Percentiles rank a stretch among this genome's conserved stretches.
Conservation (phyloP, 2,329 filamentous ascomycete genomes). For the Podosphaera fusca region DNA sequence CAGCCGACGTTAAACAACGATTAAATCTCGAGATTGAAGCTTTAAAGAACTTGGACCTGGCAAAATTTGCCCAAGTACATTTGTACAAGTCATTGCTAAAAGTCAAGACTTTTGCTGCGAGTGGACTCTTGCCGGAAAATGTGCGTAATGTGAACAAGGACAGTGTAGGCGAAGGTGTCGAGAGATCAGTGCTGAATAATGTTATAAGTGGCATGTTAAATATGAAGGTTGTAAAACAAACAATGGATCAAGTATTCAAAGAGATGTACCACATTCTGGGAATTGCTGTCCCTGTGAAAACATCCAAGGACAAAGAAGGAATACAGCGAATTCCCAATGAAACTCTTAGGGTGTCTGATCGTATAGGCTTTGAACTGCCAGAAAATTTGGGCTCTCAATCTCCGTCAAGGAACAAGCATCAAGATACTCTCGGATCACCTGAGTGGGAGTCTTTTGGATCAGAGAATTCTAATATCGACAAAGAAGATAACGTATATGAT, state of each 20-base stretch:
- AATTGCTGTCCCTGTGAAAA: constrained; percentile 9
- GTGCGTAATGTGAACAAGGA: constrained; percentile 15
- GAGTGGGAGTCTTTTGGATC: constrained; percentile 7
- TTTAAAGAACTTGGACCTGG: constrained; percentile 26
- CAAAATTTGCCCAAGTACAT: constrained; percentile 22
- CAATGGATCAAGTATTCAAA: constrained; percentile 18
- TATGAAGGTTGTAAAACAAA: constrained; percentile 26
- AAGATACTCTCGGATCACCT: constrained; percentile 2
- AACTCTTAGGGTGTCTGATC: constrained; percentile 1
- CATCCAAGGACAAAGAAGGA: constrained; percentile 6
- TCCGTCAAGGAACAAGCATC: constrained; percentile 1
- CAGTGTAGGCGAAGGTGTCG: constrained; percentile 6
- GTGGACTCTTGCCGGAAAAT: constrained; percentile 20
- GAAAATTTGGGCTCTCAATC: neutral
- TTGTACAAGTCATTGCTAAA: constrained; percentile 26
- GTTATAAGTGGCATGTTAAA: constrained; percentile 31
- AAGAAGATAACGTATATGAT: neutral
- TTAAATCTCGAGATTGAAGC: constrained; percentile 36
- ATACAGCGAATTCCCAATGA: neutral
- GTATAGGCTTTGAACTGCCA: neutral
- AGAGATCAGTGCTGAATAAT: constrained; percentile 21
- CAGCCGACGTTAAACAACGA: constrained; percentile 28
- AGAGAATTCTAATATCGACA: neutral
- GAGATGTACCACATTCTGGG: constrained; percentile 13
- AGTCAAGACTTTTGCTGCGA: constrained; percentile 24